A percentile compares a stretch with the other conserved stretches of the same genome.
Evolutionary conservation across 1,284 basidiomycete species (phyloP).

Genomic region (Marasmius tenuissimus): DNA sequence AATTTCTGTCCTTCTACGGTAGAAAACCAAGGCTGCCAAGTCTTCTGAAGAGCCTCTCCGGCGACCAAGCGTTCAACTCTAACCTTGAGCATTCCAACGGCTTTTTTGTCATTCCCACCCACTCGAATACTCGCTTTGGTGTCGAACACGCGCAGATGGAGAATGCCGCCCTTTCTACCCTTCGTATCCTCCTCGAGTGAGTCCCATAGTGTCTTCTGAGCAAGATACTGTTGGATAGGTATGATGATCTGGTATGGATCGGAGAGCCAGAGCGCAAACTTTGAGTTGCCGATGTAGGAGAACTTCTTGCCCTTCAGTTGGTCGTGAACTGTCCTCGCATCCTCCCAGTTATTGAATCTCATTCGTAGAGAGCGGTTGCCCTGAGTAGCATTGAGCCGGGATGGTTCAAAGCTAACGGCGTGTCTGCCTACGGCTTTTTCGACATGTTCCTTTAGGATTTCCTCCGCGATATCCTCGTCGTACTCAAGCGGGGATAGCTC

Average conservation of each 20-base stretch:
- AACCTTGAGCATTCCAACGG: conserved; percentile 56
- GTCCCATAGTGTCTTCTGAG: conserved; percentile 50
- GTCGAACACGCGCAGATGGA: neutral
- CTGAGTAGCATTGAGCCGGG: conserved; percentile 13
- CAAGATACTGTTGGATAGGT: conserved; percentile 45
- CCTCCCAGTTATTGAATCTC: conserved; percentile 47
- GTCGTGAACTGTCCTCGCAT: conserved; percentile 37
- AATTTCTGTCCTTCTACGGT: conserved; percentile 30
- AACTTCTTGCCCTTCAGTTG: conserved; percentile 29
- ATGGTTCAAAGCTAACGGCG: neutral
- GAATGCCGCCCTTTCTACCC: neutral
- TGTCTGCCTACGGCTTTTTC: neutral
- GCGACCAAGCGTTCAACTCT: conserved; percentile 50
- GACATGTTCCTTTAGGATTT: conserved; percentile 4
- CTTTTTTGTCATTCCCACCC: conserved; percentile 36
- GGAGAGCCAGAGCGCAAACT: conserved; percentile 37
- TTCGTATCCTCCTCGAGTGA: conserved; percentile 26
- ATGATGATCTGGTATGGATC: conserved; percentile 49
- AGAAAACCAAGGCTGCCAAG: conserved; percentile 47
- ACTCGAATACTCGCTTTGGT: neutral
- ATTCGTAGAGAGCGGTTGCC: conserved; percentile 34
- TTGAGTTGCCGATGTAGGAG: conserved; percentile 25
- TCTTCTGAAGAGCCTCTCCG: conserved; percentile 41
- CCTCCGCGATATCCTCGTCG: conserved; percentile 9
- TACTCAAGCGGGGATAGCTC: conserved; percentile 15